Evolutionary conservation across 148 eudicot genomes (phyloP).

Genomic region (Camellia lanceoleosa): DNA sequence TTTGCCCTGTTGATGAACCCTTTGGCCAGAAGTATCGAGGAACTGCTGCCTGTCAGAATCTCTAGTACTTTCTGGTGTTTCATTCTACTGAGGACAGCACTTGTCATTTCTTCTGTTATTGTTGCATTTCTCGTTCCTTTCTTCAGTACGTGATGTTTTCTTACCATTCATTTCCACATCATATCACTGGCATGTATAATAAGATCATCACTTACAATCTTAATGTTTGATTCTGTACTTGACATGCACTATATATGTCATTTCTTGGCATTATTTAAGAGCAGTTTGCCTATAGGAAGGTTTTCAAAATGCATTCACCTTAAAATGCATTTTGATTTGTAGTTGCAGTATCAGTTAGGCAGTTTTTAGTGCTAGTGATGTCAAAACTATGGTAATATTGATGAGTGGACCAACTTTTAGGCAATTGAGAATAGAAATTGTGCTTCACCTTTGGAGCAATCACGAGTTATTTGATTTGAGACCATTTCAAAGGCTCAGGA

Average conservation of each 20-base stretch:
- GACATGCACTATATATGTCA: not conserved
- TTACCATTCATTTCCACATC: not conserved
- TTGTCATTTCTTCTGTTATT: constrained; percentile 58
- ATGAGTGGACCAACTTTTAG: too few species aligned
- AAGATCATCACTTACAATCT: too few species aligned
- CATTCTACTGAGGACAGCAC: constrained; percentile 46
- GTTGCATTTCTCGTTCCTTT: constrained; percentile 71
- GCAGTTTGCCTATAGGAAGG: not conserved
- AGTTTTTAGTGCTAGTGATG: too few species aligned
- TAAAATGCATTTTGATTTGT: too few species aligned
- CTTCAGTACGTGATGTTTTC: constrained; percentile 43
- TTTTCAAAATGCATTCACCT: too few species aligned
- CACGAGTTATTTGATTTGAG: not conserved
- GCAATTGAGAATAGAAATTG: too few species aligned
- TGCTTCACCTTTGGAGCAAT: not conserved
- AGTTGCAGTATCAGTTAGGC: too few species aligned
- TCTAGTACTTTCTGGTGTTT: constrained; percentile 45
- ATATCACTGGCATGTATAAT: too few species aligned
- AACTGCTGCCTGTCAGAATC: constrained; percentile 46
- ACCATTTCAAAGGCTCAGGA: too few species aligned
- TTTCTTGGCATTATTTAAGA: not conserved
- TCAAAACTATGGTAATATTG: too few species aligned
- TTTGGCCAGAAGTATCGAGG: constrained; percentile 70
- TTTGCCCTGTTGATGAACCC: constrained; percentile 75
- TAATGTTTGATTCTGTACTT: too few species aligned